phyloP scores from a whole-genome alignment of 2,329 filamentous ascomycete species.

The Myriosclerotinia curreyana region DNA sequence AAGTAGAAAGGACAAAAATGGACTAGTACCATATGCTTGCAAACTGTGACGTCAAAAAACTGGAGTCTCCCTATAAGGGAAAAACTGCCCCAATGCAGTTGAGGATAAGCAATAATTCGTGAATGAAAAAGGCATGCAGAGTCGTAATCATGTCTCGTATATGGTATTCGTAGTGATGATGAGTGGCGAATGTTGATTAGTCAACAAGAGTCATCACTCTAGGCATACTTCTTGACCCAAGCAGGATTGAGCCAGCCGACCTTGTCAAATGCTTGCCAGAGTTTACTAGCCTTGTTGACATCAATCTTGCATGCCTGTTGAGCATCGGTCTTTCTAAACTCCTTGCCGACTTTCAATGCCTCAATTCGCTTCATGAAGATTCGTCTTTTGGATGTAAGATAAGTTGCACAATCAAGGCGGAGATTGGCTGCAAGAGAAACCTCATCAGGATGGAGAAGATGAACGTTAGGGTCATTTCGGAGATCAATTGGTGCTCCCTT shows the following conservation, averaged over 20 bases:
- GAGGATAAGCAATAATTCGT: background rate
- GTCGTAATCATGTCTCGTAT: constrained; percentile 18
- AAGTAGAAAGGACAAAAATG: constrained; percentile 19
- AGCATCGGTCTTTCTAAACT: constrained; percentile 92
- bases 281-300: constrained; percentile 92
- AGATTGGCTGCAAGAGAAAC: constrained; percentile 72
- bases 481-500: constrained; percentile 78
- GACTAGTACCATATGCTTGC: constrained; percentile 16
- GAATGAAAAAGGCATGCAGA: background rate
- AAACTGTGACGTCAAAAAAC: constrained; percentile 30
- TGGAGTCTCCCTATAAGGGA: constrained; percentile 24
- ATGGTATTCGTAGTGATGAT: constrained; percentile 5
- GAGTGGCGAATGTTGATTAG: constrained; percentile 18
- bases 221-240: constrained; percentile 33
- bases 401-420: constrained; percentile 80
- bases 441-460: constrained; percentile 76
- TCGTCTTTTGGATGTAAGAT: constrained; percentile 87
- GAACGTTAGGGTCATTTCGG: constrained; percentile 63
- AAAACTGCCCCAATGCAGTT: constrained; percentile 33
- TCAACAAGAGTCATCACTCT: constrained; percentile 18
- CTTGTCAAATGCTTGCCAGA: constrained; percentile 85
- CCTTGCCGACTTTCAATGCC: constrained; percentile 64
- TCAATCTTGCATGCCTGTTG: constrained; percentile 98
- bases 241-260: constrained; percentile 68
- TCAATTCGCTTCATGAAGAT: constrained; percentile 79